Base-by-base conservation (phyloP, 2,329 filamentous ascomycete species). In the Claviceps fusiformis region DNA sequence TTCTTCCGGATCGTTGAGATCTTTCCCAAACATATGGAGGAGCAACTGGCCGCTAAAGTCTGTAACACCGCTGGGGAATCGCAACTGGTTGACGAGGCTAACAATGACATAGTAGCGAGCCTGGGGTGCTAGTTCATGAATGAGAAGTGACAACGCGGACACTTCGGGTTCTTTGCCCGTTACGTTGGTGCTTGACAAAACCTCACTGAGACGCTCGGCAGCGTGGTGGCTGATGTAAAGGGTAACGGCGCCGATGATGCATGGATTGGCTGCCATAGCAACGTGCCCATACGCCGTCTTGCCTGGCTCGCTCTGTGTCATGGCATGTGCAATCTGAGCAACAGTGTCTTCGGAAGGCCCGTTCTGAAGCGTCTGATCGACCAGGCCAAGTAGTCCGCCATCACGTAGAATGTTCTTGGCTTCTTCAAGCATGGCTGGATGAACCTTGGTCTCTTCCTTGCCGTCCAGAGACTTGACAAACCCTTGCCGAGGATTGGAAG, bases 21-120 rank as follows among this genome's bases (percentile, higher is more conserved):
- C 87, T 59, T 82, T 81, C 24, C 84, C 88, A 69, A 96, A 97
- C 44, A 96, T 76, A 62, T 95, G 83, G 50, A 97, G 77, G 47
- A 97, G 76, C 15, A 86, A 80, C 63, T 90, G 88, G 66, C 85
- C 91, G 73, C 95, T 98, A 73, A 93, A 98, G 65, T 91, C 86
- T 13, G 93, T 98, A 65, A 95, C 84, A 51, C 84, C 83, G 65
- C 90, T 95, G 11, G 91, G 89, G 68, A 86, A 95, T 58, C 93
- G 87, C 51, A 98, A 80, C 71, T 97, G 91, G 69, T 97, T 95
- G 56, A 89, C 80, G 66, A 98, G 89, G 60, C 87, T 88, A 62
- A 80, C 83, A 56, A 97, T 71, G 56, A 98, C 75, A 67, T 89
- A 87, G 72, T 95, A 95, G 54, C 91, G 85, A 27, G 84, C 83